Conservation (phyloP, 2,329 filamentous ascomycete species). For the Calonectria ilicicola region DNA sequence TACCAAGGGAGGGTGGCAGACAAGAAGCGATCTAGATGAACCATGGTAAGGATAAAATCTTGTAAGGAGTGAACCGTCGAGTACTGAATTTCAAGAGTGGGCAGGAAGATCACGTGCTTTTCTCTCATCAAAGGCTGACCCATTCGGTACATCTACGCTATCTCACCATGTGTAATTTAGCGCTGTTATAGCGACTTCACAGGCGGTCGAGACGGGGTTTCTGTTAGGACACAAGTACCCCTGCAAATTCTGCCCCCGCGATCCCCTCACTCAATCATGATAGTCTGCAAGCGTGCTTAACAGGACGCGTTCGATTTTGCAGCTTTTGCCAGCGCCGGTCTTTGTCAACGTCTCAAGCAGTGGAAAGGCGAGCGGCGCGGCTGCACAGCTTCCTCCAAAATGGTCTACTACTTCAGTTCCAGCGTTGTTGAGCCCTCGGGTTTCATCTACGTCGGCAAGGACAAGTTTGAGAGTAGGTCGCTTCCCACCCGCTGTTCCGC, state of each 20-base stretch:
- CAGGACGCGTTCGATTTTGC: neutral
- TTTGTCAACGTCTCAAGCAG: neutral
- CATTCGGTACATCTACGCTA: conserved; percentile 5
- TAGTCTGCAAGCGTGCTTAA: neutral
- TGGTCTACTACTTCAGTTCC: conserved; percentile 98
- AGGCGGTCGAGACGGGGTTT: neutral
- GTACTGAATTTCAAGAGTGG: neutral
- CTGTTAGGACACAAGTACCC: conserved; percentile 32
- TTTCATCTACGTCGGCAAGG: conserved; percentile 96
- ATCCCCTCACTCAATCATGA: conserved; percentile 32
- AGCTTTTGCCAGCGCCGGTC: neutral
- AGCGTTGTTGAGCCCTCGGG: conserved; percentile 84
- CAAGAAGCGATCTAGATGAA: neutral
- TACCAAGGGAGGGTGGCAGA: neutral
- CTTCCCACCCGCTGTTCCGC: conserved; percentile 18
- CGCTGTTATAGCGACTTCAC: neutral
- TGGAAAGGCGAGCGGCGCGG: neutral
- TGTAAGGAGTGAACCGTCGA: neutral
- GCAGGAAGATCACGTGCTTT: conserved; percentile 8
- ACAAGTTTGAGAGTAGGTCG: conserved; percentile 94
- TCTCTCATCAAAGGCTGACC: neutral
- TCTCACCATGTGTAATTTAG: neutral
- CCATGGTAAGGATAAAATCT: too few species aligned
- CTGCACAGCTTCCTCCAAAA: conserved; percentile 47
- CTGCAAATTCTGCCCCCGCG: conserved; percentile 34